These are phyloP conservation scores for Trichophyton mentagrophytes DNA, from an alignment of 2,329 filamentous ascomycete genomes.

Conservation along the genomic window DNA sequence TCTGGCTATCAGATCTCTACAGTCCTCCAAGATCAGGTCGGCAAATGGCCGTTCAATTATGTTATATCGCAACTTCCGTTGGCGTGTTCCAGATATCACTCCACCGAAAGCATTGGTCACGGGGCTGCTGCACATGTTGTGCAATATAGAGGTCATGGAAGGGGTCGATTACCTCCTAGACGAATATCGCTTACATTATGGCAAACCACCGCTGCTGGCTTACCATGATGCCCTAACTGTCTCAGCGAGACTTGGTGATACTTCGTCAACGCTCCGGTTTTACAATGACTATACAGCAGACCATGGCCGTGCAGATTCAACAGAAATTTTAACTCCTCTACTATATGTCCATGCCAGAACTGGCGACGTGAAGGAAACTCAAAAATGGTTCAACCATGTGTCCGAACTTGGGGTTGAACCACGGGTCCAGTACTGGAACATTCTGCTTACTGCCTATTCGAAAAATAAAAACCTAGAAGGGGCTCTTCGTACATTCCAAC, in stretches of 20 bases:
- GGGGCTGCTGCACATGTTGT: slow-evolving; percentile 19
- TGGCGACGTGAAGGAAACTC: slow-evolving; percentile 49
- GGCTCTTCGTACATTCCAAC: slow-evolving; percentile 51
- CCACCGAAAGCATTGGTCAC: slow-evolving; percentile 17
- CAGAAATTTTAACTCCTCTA: slow-evolving; percentile 39
- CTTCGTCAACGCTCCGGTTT: slow-evolving; percentile 30
- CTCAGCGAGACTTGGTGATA: slow-evolving; percentile 38
- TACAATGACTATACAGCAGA: slow-evolving; percentile 32
- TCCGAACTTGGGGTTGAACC: slow-evolving; percentile 45
- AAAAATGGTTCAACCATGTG: slow-evolving; percentile 52
- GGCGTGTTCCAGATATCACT: slow-evolving; percentile 17
- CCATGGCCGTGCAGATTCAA: slow-evolving; percentile 24
- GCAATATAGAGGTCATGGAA: slow-evolving; percentile 22
- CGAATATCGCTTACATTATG: slow-evolving; percentile 26
- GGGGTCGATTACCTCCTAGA: slow-evolving; percentile 31
- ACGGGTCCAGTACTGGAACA: slow-evolving; percentile 57
- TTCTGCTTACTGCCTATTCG: slow-evolving; percentile 57
- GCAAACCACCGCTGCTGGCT: slow-evolving; percentile 19
- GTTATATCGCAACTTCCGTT: slow-evolving; percentile 32
- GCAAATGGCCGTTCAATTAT: slow-evolving; percentile 23
- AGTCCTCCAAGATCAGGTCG: slow-evolving; percentile 18
- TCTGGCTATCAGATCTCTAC: slow-evolving; percentile 20
- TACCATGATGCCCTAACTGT: slow-evolving; percentile 29
- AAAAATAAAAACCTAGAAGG: slow-evolving; percentile 54
- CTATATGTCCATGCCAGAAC: slow-evolving; percentile 59